Conservation (phyloP, 495 filamentous ascomycete genomes). For the Viridothelium virens region DNA sequence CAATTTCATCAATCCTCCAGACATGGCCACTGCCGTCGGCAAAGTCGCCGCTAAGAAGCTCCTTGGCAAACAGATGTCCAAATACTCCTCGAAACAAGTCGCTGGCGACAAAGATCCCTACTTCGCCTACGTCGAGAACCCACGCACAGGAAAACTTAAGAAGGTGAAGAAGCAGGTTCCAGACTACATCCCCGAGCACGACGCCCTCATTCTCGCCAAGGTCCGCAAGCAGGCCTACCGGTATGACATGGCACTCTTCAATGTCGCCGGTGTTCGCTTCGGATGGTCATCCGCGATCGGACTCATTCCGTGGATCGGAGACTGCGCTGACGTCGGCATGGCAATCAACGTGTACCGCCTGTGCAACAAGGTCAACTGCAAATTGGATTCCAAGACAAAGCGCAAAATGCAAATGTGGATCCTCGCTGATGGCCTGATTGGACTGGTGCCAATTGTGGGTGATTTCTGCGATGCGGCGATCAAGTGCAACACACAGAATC, state of each 20-base stretch:
- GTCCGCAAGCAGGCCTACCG: conserved; percentile 74
- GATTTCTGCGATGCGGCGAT: conserved; percentile 63
- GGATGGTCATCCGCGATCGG: conserved; percentile 80
- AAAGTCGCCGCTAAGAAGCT: conserved; percentile 39
- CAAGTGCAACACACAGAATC: conserved; percentile 35
- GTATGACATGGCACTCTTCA: conserved; percentile 73
- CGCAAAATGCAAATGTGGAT: conserved; percentile 72
- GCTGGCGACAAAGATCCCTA: conserved; percentile 34
- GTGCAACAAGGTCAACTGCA: conserved; percentile 62
- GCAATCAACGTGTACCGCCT: conserved; percentile 61
- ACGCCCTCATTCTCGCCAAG: conserved; percentile 67
- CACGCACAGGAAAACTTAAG: conserved; percentile 30
- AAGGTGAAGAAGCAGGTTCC: conserved; percentile 40
- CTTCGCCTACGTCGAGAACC: conserved; percentile 32
- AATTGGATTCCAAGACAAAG: conserved; percentile 50
- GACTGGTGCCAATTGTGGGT: conserved; percentile 76
- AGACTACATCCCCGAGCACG: conserved; percentile 60
- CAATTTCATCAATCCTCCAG: conserved; percentile 9
- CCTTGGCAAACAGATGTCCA: conserved; percentile 32
- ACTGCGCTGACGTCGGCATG: conserved; percentile 61
- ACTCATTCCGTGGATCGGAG: conserved; percentile 67
- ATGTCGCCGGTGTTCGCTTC: conserved; percentile 64
- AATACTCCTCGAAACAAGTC: conserved; percentile 34
- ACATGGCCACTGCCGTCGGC: conserved; percentile 32
- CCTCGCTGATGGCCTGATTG: conserved; percentile 67